A percentile compares a stretch with the other conserved stretches of the same genome.
Evolutionary conservation across 192 early-diverging fungal genomes (phyloP).

Genomic region (Coemansia sp.): DNA sequence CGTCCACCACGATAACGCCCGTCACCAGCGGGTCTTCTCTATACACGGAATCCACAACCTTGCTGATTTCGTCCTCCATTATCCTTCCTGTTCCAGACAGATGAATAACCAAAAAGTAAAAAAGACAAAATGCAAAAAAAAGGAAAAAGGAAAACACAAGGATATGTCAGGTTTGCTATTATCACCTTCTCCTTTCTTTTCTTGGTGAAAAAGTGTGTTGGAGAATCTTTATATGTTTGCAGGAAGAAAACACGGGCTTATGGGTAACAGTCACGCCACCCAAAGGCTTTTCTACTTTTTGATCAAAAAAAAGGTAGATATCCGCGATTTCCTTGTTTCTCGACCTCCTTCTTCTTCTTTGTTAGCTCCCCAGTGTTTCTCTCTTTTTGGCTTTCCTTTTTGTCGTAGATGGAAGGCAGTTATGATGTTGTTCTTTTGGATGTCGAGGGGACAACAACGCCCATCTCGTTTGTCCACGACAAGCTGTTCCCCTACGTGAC

Average conservation of each 20-base stretch:
- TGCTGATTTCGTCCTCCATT: conserved; percentile 36
- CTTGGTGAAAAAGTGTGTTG: no score
- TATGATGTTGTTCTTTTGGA: conserved; percentile 61
- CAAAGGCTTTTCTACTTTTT: no score
- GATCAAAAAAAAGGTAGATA: not conserved
- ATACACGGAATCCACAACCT: conserved; percentile 21
- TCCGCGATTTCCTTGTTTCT: no score
- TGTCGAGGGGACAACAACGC: conserved; percentile 94
- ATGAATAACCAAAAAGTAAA: not conserved
- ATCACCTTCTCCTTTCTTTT: no score
- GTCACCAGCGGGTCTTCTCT: conserved; percentile 20
- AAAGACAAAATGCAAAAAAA: not conserved
- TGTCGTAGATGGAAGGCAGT: not conserved
- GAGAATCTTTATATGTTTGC: no score
- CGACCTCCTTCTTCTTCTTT: no score
- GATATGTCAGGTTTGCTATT: no score
- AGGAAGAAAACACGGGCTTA: no score
- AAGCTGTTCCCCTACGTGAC: conserved; percentile 85
- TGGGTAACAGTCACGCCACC: no score
- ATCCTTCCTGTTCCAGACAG: not conserved
- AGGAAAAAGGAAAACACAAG: not conserved
- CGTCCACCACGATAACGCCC: conserved; percentile 35
- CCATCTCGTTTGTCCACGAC: conserved; percentile 95
- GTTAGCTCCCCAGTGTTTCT: not conserved
- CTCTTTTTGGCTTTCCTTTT: not conserved